Percentiles rank a stretch among this genome's conserved stretches.
Conservation (phyloP, 1,284 basidiomycete genomes). For the Rhodotorula sp. region DNA sequence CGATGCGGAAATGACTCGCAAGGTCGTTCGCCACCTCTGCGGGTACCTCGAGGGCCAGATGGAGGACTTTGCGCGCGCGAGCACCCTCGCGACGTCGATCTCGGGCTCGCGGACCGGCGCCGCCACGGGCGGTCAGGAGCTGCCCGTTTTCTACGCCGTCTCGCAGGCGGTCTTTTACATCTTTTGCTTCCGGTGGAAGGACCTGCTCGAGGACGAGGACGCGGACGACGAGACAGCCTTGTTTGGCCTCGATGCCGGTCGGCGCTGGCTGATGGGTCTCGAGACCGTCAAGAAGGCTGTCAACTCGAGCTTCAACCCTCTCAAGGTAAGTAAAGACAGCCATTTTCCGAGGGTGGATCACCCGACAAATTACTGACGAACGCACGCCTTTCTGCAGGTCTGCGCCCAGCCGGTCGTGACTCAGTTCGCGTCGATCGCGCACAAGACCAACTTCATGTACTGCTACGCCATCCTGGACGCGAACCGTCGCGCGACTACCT, state of each 20-base stretch:
- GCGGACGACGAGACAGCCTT: constrained; percentile 56
- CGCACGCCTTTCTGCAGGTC: constrained; percentile 55
- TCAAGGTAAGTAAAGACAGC: constrained; percentile 60
- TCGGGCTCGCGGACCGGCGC: neutral
- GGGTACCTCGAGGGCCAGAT: constrained; percentile 75
- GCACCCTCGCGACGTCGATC: constrained; percentile 11
- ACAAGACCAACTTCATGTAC: constrained; percentile 87
- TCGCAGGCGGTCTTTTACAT: constrained; percentile 91
- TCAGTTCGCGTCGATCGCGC: constrained; percentile 93
- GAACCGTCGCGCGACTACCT: constrained; percentile 54
- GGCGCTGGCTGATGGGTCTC: constrained; percentile 79
- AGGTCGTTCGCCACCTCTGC: constrained; percentile 78
- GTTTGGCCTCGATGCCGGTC: constrained; percentile 46
- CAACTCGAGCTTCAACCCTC: constrained; percentile 79
- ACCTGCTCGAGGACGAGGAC: constrained; percentile 60
- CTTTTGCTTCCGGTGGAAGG: constrained; percentile 97
- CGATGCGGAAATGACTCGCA: constrained; percentile 68
- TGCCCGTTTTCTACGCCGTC: constrained; percentile 84
- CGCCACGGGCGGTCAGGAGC: constrained; percentile 14
- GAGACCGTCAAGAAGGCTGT: constrained; percentile 77
- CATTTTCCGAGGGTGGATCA: constrained; percentile 22
- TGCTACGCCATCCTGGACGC: constrained; percentile 90
- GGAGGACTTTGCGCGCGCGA: constrained; percentile 60
- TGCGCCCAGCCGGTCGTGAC: constrained; percentile 86
- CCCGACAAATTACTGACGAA: neutral